These are phyloP conservation scores for Leccinum longicurvipes DNA, from an alignment of 768 basidiomycete species.

Conservation along the genomic window DNA sequence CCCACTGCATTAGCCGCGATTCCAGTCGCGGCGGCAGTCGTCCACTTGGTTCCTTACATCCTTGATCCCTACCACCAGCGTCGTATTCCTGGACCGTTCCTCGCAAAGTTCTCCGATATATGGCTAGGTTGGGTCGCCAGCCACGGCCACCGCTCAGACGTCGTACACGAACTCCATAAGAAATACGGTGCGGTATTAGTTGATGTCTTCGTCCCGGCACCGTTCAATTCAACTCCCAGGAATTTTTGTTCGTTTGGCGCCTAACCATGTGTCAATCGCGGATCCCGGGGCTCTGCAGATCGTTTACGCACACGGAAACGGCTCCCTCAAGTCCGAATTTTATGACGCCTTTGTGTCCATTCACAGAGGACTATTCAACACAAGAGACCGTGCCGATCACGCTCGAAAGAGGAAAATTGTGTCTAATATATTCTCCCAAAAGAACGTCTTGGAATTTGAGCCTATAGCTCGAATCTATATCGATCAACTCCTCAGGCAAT, in stretches of 20 bases:
- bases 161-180: conserved; percentile 68
- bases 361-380: conserved; percentile 71
- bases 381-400: conserved; percentile 73
- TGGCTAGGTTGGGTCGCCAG: conserved; percentile 70
- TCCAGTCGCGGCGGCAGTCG: conserved; percentile 17
- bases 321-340: conserved; percentile 77
- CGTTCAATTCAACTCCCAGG: conserved; percentile 42
- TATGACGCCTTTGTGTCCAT: conserved; percentile 80
- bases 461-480: conserved; percentile 68
- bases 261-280: conserved; percentile 73
- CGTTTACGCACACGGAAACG: conserved; percentile 82
- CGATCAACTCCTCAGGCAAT: conserved; percentile 58
- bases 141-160: conserved; percentile 71
- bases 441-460: conserved; percentile 84
- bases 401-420: conserved; percentile 90
- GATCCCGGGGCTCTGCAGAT: conserved; percentile 72
- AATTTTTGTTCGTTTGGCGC: conserved; percentile 66
- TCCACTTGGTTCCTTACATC: conserved; percentile 47
- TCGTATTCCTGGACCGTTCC: conserved; percentile 60
- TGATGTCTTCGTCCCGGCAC: too few relatives aligned
- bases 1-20: conserved; percentile 10
- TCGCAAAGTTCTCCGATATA: conserved; percentile 67
- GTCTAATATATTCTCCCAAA: conserved; percentile 80
- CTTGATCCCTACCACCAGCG: conserved; percentile 59
- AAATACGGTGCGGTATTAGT: conserved; percentile 56